Conservation (phyloP, 2,329 filamentous ascomycete genomes). For the Talaromyces sp. region DNA sequence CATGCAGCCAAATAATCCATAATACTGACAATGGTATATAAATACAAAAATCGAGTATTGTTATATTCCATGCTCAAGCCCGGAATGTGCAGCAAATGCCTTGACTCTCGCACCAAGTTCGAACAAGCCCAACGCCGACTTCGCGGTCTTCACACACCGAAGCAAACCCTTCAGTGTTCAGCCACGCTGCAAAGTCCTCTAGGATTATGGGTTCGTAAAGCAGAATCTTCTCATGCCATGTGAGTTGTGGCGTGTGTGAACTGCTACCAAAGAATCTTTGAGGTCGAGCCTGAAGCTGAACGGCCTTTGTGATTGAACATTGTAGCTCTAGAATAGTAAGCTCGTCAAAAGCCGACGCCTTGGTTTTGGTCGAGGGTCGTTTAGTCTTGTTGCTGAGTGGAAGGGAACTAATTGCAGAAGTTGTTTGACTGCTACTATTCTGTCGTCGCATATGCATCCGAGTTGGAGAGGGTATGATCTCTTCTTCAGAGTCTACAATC, state of each 20-base stretch:
- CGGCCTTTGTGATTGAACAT: constrained; percentile 46
- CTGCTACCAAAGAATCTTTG: constrained; percentile 34
- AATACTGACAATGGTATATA: not conserved
- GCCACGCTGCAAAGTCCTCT: constrained; percentile 78
- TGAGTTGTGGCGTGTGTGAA: constrained; percentile 41
- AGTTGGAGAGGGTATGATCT: constrained; percentile 30
- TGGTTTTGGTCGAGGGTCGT: constrained; percentile 14
- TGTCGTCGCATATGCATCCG: constrained; percentile 23
- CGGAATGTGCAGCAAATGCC: constrained; percentile 67
- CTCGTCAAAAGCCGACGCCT: constrained; percentile 2
- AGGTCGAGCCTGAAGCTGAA: constrained; percentile 42
- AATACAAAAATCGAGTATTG: not conserved
- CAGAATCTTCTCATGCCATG: constrained; percentile 89
- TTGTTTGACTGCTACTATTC: not conserved
- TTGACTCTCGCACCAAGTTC: constrained; percentile 84
- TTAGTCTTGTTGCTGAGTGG: not conserved
- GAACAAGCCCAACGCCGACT: constrained; percentile 63
- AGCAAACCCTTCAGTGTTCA: constrained; percentile 69
- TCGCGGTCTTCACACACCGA: constrained; percentile 64
- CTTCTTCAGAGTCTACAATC: constrained; percentile 39
- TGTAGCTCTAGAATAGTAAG: constrained; percentile 41
- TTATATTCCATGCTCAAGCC: not conserved
- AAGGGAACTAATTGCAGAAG: constrained; percentile 5
- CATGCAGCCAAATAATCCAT: not conserved
- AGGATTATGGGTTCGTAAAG: constrained; percentile 88